phyloP scores from a whole-genome alignment of 495 filamentous ascomycete species.

The Talaromyces ruber region DNA sequence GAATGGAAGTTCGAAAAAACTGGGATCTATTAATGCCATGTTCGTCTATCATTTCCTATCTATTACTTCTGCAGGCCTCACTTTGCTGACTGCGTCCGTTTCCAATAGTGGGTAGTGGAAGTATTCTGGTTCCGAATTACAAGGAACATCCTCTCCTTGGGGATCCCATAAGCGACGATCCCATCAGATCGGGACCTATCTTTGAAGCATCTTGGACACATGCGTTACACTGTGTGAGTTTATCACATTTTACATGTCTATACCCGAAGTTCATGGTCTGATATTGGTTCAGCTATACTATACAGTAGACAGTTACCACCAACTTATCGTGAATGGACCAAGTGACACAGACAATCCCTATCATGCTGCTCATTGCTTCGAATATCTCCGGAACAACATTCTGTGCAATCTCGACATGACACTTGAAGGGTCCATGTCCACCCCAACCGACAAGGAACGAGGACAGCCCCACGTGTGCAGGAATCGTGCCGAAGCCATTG shows the following conservation, averaged over 20 bases:
- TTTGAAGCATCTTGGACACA: conserved; percentile 25
- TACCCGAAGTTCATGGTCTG: background rate
- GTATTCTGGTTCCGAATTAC: conserved; percentile 16
- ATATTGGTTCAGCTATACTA: conserved; percentile 14
- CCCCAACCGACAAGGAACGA: conserved; percentile 12
- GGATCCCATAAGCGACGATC: conserved; percentile 18
- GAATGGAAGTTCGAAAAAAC: conserved; percentile 16
- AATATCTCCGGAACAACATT: conserved; percentile 20
- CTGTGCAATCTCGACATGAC: conserved; percentile 23
- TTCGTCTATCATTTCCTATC: background rate
- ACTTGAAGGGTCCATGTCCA: conserved; percentile 15
- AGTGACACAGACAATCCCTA: conserved; percentile 15
- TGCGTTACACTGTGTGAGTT: conserved; percentile 15
- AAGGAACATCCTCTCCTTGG: conserved; percentile 18
- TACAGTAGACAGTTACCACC: conserved; percentile 20
- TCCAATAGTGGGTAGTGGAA: conserved; percentile 15
- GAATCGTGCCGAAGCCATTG: conserved; percentile 17
- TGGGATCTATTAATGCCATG: conserved; percentile 22
- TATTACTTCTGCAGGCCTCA: background rate
- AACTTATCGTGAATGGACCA: conserved; percentile 13
- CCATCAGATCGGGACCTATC: conserved; percentile 16
- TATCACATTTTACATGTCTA: background rate
- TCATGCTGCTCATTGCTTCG: conserved; percentile 22
- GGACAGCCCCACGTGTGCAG: conserved; percentile 23
- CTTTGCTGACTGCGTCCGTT: background rate